Evolutionary conservation across 768 basidiomycete genomes (phyloP), one percentile per base, ranked within the genome.

Genomic region (Nidula microcarpa): DNA sequence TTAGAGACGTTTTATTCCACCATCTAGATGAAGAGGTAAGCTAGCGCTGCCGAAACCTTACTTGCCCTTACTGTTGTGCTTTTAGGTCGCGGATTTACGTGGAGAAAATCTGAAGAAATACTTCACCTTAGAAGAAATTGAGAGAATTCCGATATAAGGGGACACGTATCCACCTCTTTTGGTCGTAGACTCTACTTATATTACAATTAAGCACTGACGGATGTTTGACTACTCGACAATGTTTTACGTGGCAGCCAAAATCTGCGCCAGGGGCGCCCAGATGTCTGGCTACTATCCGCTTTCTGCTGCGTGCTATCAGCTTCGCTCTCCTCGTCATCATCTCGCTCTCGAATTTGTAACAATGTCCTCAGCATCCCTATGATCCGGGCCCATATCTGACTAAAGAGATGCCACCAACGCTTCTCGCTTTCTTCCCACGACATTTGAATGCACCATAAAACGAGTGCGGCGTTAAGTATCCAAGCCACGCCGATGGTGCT

Each of bases 21-120:
- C 82, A 82, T 58, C 70, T 84, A 1, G 80, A 83, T 61, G 69
- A 82, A 62, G 80, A 83, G 68, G 79, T 78, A 52, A 23, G 66
- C 58, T 17, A 35, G 16, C 3, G 3, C 32, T 46, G 32, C 7
- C 17, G 48, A 11, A n/a, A n/a, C 33, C 36, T 10, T 33, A 16
- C 35, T 44, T 7, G 47, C 32, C 14, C 11, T 45, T 48, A 14
- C 37, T 47, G 1, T 54, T 11, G 33, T 34, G 49, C 33, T 48
- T 53, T 16, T 56, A 81, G 75, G 80, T 82, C 4, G 60, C 67
- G 10, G 81, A 84, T 54, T 68, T 84, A 7, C 65, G 62, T 33
- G 78, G 71, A 18, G 75, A 77, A 51, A 80, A 81, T 53, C 66
- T 82, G 65, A 74, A 73, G 63, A 79, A 81, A 54, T 76, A 80